Evolutionary conservation across 805 yeast genomes (phyloP).

Genomic region (Brettanomyces anomalus): DNA sequence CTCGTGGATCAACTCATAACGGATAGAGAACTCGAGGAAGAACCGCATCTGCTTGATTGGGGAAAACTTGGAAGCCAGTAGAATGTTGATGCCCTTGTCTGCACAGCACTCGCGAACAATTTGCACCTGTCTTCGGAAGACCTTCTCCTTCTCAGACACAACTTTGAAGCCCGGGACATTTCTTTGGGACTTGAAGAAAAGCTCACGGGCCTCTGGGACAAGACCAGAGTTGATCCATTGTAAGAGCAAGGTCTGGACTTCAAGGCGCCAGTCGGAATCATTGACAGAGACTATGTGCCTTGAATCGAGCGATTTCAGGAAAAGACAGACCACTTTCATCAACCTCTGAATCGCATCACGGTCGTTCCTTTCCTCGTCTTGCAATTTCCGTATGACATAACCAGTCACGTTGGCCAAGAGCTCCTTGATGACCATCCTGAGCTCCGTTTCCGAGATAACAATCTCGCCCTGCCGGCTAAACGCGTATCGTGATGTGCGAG

Average conservation of each 20-base stretch:
- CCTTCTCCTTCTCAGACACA: too few species aligned
- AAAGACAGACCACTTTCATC: constrained; percentile 49
- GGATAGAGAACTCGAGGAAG: too few species aligned
- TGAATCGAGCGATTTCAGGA: constrained; percentile 46
- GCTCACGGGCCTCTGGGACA: constrained; percentile 51
- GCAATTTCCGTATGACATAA: constrained; percentile 23
- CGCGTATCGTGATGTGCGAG: constrained; percentile 16
- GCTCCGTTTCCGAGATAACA: constrained; percentile 48
- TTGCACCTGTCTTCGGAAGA: too few species aligned
- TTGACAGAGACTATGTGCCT: constrained; percentile 33
- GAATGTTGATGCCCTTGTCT: too few species aligned
- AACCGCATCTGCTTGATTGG: too few species aligned
- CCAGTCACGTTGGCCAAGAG: constrained; percentile 50
- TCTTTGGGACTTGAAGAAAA: constrained; percentile 28
- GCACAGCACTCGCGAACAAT: too few species aligned
- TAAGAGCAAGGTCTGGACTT: constrained; percentile 49
- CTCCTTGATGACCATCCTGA: constrained; percentile 61
- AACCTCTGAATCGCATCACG: constrained; percentile 29
- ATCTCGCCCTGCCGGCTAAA: constrained; percentile 54
- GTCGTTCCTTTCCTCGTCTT: constrained; percentile 17
- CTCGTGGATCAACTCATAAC: too few species aligned
- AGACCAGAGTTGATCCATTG: constrained; percentile 50
- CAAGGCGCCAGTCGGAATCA: constrained; percentile 47
- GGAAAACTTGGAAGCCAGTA: too few species aligned
- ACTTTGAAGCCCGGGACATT: too few species aligned